Conservation (phyloP, 257 asterid genomes). For the Primulina eburnea region DNA sequence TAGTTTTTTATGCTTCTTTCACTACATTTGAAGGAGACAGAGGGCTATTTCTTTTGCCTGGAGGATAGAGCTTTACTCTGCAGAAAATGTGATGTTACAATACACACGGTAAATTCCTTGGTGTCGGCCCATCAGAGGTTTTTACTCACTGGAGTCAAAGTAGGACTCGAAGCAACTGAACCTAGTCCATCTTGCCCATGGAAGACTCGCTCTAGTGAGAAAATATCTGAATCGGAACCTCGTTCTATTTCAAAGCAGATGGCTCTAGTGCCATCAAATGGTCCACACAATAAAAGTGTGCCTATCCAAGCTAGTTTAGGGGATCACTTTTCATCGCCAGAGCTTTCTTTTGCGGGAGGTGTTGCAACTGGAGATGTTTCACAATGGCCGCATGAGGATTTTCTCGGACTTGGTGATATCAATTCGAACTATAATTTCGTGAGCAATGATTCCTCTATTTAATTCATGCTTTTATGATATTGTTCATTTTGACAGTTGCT, state of each 20-base stretch:
- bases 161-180: constrained; percentile 19
- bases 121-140: constrained; percentile 22
- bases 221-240: constrained; percentile 31
- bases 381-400: constrained; percentile 50
- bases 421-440: constrained; percentile 32
- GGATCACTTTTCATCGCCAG: constrained; percentile 26
- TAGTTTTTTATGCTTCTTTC: no score
- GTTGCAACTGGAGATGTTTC: constrained; percentile 43
- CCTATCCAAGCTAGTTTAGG: constrained; percentile 29
- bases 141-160: constrained; percentile 25
- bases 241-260: constrained; percentile 25
- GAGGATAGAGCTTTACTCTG: constrained; percentile 30
- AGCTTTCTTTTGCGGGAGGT: constrained; percentile 32
- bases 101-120: constrained; percentile 10
- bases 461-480: no score
- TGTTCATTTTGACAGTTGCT: no score
- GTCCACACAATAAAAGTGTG: constrained; percentile 25
- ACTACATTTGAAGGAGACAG: constrained; percentile 18
- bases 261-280: constrained; percentile 26
- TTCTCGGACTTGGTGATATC: constrained; percentile 38
- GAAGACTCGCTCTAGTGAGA: constrained; percentile 30
- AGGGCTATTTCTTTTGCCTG: constrained; percentile 28
- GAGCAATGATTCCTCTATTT: constrained; percentile 40
- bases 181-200: constrained; percentile 13
- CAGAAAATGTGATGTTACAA: constrained; percentile 31